Conservation (phyloP, 2,329 filamentous ascomycete genomes). For the Colletotrichum lindemuthianum region DNA sequence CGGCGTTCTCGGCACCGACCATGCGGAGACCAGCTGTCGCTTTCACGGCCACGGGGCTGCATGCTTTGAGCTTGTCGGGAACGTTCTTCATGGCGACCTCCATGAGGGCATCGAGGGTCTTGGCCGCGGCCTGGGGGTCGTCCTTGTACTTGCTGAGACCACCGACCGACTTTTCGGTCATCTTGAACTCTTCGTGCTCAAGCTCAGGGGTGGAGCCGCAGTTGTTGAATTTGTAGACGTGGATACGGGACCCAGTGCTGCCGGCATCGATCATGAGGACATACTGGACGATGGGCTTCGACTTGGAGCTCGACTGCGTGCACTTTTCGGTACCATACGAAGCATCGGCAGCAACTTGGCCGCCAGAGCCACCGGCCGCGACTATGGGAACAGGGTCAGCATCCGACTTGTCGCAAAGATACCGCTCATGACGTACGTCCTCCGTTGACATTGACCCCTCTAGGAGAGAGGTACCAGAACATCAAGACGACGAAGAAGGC, state of each 20-base stretch:
- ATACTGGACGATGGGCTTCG: slow-evolving; percentile 96
- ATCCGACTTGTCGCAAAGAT: slow-evolving; percentile 1
- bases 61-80: slow-evolving; percentile 88
- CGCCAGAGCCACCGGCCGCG: slow-evolving; percentile 43
- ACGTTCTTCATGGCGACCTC: slow-evolving; percentile 85
- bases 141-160: slow-evolving; percentile 87
- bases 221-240: slow-evolving; percentile 99
- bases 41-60: slow-evolving; percentile 96
- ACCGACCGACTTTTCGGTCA: slow-evolving; percentile 88
- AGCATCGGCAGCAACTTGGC: slow-evolving; percentile 67
- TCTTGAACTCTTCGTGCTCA: slow-evolving; percentile 91
- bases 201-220: slow-evolving; percentile 95
- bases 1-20: slow-evolving; percentile 81
- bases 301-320: slow-evolving; percentile 82
- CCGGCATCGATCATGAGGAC: slow-evolving; percentile 99
- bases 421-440: slow-evolving; percentile 45
- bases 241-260: slow-evolving; percentile 96
- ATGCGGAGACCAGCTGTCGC: slow-evolving; percentile 93
- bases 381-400: slow-evolving; percentile 39
- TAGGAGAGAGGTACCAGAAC: slow-evolving; percentile 72
- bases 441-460: slow-evolving; percentile 63
- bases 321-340: slow-evolving; percentile 79
- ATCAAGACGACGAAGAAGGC: slow-evolving; percentile 68
- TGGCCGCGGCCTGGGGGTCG: slow-evolving; percentile 87
- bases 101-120: slow-evolving; percentile 88